These are phyloP conservation scores for Alternaria dauci DNA, from an alignment of 2,329 filamentous ascomycete genomes.

Conservation along the genomic window DNA sequence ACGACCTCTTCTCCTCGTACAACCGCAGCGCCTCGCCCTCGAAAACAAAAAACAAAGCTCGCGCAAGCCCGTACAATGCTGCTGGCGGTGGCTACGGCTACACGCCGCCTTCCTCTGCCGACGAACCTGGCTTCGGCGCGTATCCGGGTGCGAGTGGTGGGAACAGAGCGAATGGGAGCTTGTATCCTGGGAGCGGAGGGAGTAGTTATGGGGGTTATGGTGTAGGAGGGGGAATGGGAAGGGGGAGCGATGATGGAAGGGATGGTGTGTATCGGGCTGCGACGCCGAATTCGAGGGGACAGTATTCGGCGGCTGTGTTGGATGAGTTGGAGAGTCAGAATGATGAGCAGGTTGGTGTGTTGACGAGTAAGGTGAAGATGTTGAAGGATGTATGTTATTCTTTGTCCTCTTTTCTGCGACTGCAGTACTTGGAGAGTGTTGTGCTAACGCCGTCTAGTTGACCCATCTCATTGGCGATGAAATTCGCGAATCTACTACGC, in stretches of 20 bases:
- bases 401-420: neutral
- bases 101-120: slow-evolving; percentile 20
- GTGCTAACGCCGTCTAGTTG: slow-evolving; percentile 60
- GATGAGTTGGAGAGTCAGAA: slow-evolving; percentile 97
- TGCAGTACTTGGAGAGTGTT: too few relatives aligned
- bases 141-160: slow-evolving; percentile 38
- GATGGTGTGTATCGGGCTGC: slow-evolving; percentile 46
- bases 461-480: slow-evolving; percentile 94
- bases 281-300: slow-evolving; percentile 70
- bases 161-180: slow-evolving; percentile 10
- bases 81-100: slow-evolving; percentile 38
- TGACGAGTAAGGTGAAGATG: slow-evolving; percentile 86
- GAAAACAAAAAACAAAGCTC: slow-evolving; percentile 41
- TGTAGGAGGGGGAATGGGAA: slow-evolving; percentile 9
- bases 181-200: slow-evolving; percentile 19
- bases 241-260: neutral
- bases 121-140: slow-evolving; percentile 41
- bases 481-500: slow-evolving; percentile 85
- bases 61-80: slow-evolving; percentile 29
- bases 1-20: slow-evolving; percentile 54
- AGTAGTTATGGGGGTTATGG: slow-evolving; percentile 10
- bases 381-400: slow-evolving; percentile 78
- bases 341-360: slow-evolving; percentile 87
- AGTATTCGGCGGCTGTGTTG: slow-evolving; percentile 91
- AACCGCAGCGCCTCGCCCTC: slow-evolving; percentile 50